phyloP scores from a whole-genome alignment of 2,329 filamentous ascomycete genomes.

The Colletotrichum godetiae region DNA sequence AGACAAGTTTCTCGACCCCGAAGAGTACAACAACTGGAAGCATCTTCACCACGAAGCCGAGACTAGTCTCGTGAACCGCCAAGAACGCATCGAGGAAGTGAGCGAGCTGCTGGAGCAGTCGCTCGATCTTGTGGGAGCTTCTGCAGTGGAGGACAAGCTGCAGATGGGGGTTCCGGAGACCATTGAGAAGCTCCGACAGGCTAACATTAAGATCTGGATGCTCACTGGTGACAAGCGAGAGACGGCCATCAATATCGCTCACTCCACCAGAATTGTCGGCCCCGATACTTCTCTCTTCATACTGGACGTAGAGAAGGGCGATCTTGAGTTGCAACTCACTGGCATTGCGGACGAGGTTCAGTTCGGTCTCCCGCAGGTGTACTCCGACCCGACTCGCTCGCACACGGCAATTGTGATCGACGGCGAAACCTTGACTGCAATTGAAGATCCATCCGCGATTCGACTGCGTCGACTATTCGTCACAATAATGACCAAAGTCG shows the following conservation, averaged over 20 bases:
- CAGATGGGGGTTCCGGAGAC: constrained; percentile 89
- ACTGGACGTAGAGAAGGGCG: constrained; percentile 72
- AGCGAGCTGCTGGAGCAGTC: constrained; percentile 82
- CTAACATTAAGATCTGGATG: constrained; percentile 94
- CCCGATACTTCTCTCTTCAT: constrained; percentile 83
- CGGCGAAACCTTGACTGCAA: constrained; percentile 79
- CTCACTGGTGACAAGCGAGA: constrained; percentile 90
- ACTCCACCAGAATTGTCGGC: constrained; percentile 76
- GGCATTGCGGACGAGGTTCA: constrained; percentile 73
- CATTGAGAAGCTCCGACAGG: constrained; percentile 83
- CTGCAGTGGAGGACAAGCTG: constrained; percentile 90
- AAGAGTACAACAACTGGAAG: constrained; percentile 81
- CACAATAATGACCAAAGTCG: constrained; percentile 79
- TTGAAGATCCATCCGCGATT: constrained; percentile 66
- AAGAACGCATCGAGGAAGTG: constrained; percentile 80
- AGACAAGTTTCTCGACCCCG: constrained; percentile 78
- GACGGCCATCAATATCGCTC: constrained; percentile 87
- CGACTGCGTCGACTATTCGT: constrained; percentile 73
- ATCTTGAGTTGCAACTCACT: constrained; percentile 74
- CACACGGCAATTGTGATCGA: constrained; percentile 89
- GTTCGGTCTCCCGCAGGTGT: constrained; percentile 55
- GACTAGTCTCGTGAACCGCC: constrained; percentile 81
- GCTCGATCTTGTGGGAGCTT: constrained; percentile 83
- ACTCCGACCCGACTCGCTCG: background rate
- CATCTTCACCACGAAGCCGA: constrained; percentile 79